Conservation (phyloP, 352 stramenopile genomes). For the Globisporangium recalcitrans region DNA sequence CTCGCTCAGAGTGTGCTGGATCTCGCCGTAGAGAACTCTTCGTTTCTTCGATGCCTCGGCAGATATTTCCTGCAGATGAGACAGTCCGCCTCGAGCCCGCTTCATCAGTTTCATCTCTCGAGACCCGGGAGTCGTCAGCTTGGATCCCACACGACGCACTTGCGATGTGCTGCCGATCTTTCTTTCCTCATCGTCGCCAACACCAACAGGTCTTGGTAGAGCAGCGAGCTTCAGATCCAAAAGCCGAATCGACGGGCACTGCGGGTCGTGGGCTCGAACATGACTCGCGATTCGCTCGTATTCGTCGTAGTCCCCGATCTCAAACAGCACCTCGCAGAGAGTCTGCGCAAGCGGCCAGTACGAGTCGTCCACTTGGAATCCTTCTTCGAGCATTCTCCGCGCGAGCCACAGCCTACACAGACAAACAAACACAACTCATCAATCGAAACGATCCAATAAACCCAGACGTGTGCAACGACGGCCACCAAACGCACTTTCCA, state of each 20-base stretch:
- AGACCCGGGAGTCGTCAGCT: not conserved
- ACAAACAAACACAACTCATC: not conserved
- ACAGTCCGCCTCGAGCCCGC: conserved; percentile 11
- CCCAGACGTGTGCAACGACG: not conserved
- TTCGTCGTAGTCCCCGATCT: conserved; percentile 44
- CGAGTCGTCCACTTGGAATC: conserved; percentile 42
- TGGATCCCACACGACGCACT: not conserved
- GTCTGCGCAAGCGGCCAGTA: conserved; percentile 62
- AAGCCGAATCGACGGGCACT: conserved; percentile 30
- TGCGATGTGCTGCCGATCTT: not conserved
- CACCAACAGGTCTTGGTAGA: not conserved
- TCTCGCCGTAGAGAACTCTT: conserved; percentile 20
- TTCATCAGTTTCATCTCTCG: conserved; percentile 16
- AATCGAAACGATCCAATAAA: not conserved
- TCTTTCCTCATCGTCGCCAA: not conserved
- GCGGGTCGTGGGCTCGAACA: conserved; percentile 37
- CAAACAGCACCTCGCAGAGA: conserved; percentile 52
- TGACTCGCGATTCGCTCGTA: conserved; percentile 44
- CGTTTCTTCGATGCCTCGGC: conserved; percentile 26
- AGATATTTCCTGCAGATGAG: conserved; percentile 8
- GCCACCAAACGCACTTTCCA: conserved; percentile 27
- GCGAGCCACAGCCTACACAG: conserved; percentile 53
- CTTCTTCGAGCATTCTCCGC: conserved; percentile 49
- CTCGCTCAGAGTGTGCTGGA: conserved; percentile 16
- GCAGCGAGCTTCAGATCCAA: conserved; percentile 19